Percentiles rank a stretch among this genome's conserved stretches.
Conservation (phyloP, 2,329 filamentous ascomycete genomes). For the Penicillium digitatum region DNA sequence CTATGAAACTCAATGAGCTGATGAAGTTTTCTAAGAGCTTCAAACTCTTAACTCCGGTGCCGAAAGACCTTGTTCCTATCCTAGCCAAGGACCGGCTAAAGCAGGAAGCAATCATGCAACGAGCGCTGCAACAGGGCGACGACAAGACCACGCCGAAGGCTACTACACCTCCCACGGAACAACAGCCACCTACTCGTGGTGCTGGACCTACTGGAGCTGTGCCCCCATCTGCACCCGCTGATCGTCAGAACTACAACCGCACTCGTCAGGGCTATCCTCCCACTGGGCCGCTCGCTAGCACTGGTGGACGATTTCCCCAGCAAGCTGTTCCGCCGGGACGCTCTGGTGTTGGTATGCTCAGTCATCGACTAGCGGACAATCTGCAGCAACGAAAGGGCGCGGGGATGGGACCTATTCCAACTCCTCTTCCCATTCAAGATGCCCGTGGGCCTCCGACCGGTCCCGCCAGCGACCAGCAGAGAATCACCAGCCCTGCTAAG, state of each 20-base stretch:
- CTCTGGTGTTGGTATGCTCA: conserved; percentile 44
- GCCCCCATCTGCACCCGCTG: conserved; percentile 38
- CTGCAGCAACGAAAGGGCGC: conserved; percentile 51
- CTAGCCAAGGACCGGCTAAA: conserved; percentile 95
- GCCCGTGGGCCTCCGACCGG: conserved; percentile 69
- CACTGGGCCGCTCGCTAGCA: conserved; percentile 46
- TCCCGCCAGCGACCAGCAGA: conserved; percentile 58
- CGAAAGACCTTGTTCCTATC: conserved; percentile 85
- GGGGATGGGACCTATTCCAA: conserved; percentile 44
- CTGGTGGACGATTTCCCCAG: conserved; percentile 39
- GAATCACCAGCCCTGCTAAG: conserved; percentile 41
- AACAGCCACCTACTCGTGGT: conserved; percentile 50
- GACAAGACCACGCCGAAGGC: conserved; percentile 49
- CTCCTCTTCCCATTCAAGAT: conserved; percentile 59
- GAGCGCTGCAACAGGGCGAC: conserved; percentile 72
- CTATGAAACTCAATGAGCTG: conserved; percentile 86
- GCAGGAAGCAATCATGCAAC: conserved; percentile 87
- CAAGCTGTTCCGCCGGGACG: conserved; percentile 44
- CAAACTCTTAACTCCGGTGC: conserved; percentile 89
- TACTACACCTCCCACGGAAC: conserved; percentile 44
- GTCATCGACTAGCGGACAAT: conserved; percentile 51
- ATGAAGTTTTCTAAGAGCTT: conserved; percentile 94
- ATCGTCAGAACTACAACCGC: conserved; percentile 48
- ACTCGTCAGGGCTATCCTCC: conserved; percentile 46
- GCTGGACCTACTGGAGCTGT: conserved; percentile 42